These are phyloP conservation scores for Carex parvula DNA, from an alignment of 176 grass and related monocot species.

Conservation along the genomic window DNA sequence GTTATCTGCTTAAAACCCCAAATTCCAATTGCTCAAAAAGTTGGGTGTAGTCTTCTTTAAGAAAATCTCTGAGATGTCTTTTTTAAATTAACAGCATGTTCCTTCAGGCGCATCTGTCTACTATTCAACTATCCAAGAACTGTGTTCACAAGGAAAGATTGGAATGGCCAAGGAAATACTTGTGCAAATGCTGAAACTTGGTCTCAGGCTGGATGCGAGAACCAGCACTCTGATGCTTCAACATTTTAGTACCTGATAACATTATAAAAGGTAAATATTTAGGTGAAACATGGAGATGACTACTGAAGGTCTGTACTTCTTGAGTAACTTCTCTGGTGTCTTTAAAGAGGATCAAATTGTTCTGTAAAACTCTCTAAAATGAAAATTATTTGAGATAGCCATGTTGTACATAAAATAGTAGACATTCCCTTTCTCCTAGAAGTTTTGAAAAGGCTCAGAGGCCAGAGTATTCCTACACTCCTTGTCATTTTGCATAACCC, in stretches of 20 bases:
- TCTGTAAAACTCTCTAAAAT: neutral
- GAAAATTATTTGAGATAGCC: neutral
- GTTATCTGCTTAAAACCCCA: neutral
- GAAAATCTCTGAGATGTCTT: neutral
- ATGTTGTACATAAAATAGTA: neutral
- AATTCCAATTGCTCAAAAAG: neutral
- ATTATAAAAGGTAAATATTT: neutral
- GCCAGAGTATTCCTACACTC: neutral
- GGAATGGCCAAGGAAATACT: constrained; percentile 51
- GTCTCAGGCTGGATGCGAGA: constrained; percentile 61
- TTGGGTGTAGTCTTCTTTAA: neutral
- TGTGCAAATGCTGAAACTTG: constrained; percentile 56
- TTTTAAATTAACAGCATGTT: constrained; percentile 34
- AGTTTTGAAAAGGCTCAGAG: neutral
- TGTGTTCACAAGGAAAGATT: constrained; percentile 63
- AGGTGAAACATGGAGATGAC: neutral
- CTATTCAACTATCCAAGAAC: constrained; percentile 63
- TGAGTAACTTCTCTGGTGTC: neutral
- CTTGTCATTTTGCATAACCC: neutral
- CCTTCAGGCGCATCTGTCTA: constrained; percentile 62
- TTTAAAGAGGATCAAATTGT: neutral
- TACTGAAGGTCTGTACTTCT: neutral
- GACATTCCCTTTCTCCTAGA: neutral
- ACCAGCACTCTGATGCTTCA: constrained; percentile 75
- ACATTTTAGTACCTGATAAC: constrained; percentile 31